Base-by-base conservation (phyloP, 108 stramenopile genomes). In the Cyclotella kingstonii region DNA sequence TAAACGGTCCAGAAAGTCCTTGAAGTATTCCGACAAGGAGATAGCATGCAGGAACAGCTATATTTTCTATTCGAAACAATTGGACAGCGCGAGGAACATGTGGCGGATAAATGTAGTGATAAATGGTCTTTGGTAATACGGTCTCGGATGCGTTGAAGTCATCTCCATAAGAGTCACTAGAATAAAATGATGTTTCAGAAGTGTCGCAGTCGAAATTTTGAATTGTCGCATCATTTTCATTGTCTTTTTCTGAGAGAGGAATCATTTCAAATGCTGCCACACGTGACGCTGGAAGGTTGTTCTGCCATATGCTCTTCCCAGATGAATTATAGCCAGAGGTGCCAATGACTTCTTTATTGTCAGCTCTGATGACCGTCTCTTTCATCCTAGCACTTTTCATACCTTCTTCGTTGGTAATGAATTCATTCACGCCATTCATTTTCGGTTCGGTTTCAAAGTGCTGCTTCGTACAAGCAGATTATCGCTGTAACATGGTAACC, bases 11-110 rank as follows among this genome's bases (percentile, higher is more conserved):
- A 21, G 75, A 70, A 34, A 92, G 46, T 14, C 91, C 91, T 66
- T 84, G 82, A 45, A 92, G 46, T 5, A 86, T 56, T 11, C 91
- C 91, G 0, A 92, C 91, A 8, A 84, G 49, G 28, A 92, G 60
- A 64, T 92, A 92, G 48, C 87, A 92, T 0, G 83, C 82, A 0
- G 91, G 91, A 2, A 92, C 82, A 7, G 91, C 87, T 39, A 92
- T 70, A 59, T 92, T 92, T 54, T 92, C 91, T 17, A 33, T 47
- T 19, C 87, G 80, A 23, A 87, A 79, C 25, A 92, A 56, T 57
- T 88, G 87, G 8, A 83, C 76, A n/a, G 78, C 14, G 12, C 81
- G 63, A n/a, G 91, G 91, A 3, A 84, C 60, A 18, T 75, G 56
- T 14, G 87, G 85, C 17, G 91, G 91, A 60, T 69, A 85, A 19